Conservation (phyloP, 768 basidiomycete genomes). For the Dacryopinax spathularia region DNA sequence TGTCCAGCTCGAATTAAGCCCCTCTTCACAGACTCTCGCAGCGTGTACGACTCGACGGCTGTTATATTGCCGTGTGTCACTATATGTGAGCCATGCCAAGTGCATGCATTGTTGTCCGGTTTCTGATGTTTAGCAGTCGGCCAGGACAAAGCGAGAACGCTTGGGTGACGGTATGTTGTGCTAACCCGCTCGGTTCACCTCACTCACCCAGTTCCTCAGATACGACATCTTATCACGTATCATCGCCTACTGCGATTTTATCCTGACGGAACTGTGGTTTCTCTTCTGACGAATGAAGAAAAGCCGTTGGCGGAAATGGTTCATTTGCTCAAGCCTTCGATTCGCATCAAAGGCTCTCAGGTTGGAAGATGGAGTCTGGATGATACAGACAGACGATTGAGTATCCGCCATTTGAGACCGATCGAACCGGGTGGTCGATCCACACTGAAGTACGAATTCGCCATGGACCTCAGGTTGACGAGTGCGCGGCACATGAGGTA, state of each 20-base stretch:
- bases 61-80: constrained; percentile 85
- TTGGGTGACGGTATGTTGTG: constrained; percentile 64
- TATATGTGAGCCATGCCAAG: constrained; percentile 33
- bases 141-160: constrained; percentile 65
- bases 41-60: constrained; percentile 69
- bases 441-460: constrained; percentile 23
- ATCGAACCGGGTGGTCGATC: constrained; percentile 6
- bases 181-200: constrained; percentile 3
- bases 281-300: constrained; percentile 72
- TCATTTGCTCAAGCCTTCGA: constrained; percentile 55
- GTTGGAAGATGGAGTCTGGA: constrained; percentile 60
- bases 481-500: constrained; percentile 4
- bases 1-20: too few relatives aligned
- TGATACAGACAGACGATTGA: constrained; percentile 20
- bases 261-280: constrained; percentile 72
- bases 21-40: background rate
- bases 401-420: background rate
- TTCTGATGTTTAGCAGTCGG: constrained; percentile 33
- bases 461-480: constrained; percentile 22
- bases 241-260: constrained; percentile 91
- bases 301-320: constrained; percentile 54
- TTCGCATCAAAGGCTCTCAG: constrained; percentile 69
- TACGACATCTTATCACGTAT: constrained; percentile 77
- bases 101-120: constrained; percentile 33
- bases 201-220: constrained; percentile 5